phyloP scores from a whole-genome alignment of 345 rosid species.

The Aethionema arabicum region DNA sequence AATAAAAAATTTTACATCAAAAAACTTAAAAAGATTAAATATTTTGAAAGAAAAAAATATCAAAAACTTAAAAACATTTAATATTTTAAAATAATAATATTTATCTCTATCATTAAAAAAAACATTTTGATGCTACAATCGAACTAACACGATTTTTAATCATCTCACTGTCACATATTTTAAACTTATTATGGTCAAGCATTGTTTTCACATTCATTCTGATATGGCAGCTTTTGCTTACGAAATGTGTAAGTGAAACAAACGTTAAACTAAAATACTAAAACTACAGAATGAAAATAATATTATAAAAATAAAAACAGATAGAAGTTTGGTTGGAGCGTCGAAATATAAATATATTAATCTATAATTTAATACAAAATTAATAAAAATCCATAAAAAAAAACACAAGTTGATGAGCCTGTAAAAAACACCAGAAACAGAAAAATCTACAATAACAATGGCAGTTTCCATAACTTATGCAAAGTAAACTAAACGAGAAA shows the following conservation, averaged over 20 bases:
- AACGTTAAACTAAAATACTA: constrained; percentile 23
- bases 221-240: constrained; percentile 29
- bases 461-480: no score
- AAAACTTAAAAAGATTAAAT: no score
- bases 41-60: no score
- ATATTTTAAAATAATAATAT: neutral
- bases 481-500: constrained; percentile 17
- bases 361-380: constrained; percentile 10
- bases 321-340: constrained; percentile 24
- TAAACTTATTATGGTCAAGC: constrained; percentile 15
- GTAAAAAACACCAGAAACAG: constrained; percentile 17
- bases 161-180: constrained; percentile 33
- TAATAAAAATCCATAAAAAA: constrained; percentile 19
- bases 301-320: constrained; percentile 9
- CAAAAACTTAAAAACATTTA: no score
- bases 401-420: constrained; percentile 25
- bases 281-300: constrained; percentile 16
- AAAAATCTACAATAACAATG: constrained; percentile 31
- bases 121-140: constrained; percentile 3
- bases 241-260: constrained; percentile 29
- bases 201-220: constrained; percentile 27
- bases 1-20: no score
- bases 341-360: constrained; percentile 8
- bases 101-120: constrained; percentile 9
- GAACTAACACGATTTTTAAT: constrained; percentile 29